Evolutionary conservation across 495 filamentous ascomycete genomes (phyloP), one percentile per base, ranked within the genome.

Genomic region (Lasiosphaeria hispida): DNA sequence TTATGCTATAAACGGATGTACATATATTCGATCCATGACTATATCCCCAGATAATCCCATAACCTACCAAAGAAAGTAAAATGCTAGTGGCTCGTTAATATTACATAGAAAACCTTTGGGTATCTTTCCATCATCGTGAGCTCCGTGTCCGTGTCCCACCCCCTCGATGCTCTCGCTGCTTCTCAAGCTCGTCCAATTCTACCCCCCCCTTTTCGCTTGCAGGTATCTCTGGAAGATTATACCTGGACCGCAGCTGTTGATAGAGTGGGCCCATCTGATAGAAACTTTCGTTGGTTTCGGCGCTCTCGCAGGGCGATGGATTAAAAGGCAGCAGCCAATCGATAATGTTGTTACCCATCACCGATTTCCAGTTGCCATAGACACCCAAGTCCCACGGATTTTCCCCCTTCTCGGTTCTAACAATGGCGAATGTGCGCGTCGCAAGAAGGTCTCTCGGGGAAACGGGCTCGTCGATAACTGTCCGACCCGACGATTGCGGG

Each of bases 321-420:
- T 78, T 83, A 44, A 92, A 64, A 6, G 89, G 89, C 11, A 95
- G 72, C 35, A 93, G 68, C 87, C 88, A 93, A 59, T 94, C 90
- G 42, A 80, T 58, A 9, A 83, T 54, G n/a, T 72, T 82, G 41
- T 80, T 75, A 7, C 91, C 91, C 82, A 96, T 86, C 9, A 95
- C 79, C 37, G 86, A 81, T 60, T 85, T 80, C 61, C 89, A 87
- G 66, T 96, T 96, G 37, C 79, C 73, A 55, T 81, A 77, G 0
- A 68, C 53, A 18, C 85, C 87, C 7, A 92, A 72, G 61, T 89
- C 83, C 81, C 88, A 96, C 0, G 89, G 90, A 60, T 94, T 93
- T 44, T 91, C 85, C 15, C 90, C 90, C 4, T 80, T 82, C 10
- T 80, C 74, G 9, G 87, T 92, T 57, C 79, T 79, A 5, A 93